These are phyloP conservation scores for Diaporthe eres DNA, from an alignment of 2,329 filamentous ascomycete genomes.

Conservation along the genomic window DNA sequence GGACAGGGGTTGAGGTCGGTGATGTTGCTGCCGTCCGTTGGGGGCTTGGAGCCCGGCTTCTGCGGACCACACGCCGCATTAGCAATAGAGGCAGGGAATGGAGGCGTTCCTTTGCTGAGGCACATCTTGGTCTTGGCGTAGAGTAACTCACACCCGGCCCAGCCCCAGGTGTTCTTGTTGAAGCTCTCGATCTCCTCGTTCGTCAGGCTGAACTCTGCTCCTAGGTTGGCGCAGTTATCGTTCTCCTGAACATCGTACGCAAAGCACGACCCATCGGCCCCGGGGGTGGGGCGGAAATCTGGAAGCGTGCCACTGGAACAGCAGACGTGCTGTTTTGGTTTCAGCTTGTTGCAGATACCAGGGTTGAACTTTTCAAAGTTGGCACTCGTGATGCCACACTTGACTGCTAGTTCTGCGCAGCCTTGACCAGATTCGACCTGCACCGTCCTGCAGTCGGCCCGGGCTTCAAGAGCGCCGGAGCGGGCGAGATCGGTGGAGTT, in stretches of 20 bases:
- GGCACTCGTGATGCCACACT: conserved; percentile 43
- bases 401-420: neutral
- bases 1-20: conserved; percentile 46
- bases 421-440: too few species aligned
- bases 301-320: conserved; percentile 52
- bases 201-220: conserved; percentile 52
- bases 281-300: conserved; percentile 49
- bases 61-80: conserved; percentile 55
- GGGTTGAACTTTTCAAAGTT: conserved; percentile 44
- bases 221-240: conserved; percentile 55
- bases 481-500: too few species aligned
- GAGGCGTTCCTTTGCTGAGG: conserved; percentile 53
- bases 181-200: conserved; percentile 53
- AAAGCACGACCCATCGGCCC: conserved; percentile 52
- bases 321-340: conserved; percentile 49
- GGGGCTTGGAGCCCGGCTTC: conserved; percentile 28
- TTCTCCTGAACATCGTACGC: conserved; percentile 48
- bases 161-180: conserved; percentile 58
- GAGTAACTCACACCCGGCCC: conserved; percentile 50
- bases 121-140: conserved; percentile 51
- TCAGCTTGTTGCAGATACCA: conserved; percentile 44
- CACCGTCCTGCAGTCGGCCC: too few species aligned
- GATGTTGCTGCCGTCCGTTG: conserved; percentile 29
- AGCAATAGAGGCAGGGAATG: conserved; percentile 52
- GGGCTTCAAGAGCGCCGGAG: too few species aligned